Evolutionary conservation across 129 eudicot genomes (phyloP), one percentile per base, ranked within the genome.

Genomic region (sunflower (Helianthus annuus)): DNA sequence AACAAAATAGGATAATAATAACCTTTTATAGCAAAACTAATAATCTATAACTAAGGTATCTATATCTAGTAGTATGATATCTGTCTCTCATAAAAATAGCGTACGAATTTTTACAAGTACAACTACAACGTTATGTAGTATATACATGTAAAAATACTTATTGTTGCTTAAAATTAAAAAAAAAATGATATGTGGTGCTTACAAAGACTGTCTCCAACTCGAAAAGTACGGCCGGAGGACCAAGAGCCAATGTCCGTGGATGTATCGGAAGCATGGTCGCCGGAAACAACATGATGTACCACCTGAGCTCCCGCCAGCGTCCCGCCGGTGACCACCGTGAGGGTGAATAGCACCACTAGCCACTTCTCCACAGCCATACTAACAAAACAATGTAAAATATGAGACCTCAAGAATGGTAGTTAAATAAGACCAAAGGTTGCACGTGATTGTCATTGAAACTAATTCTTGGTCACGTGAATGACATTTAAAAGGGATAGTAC

Each of bases 191-290:
- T 14, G 22, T 56, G 6, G 58, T 57, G 27, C 80, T 76, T 68
- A 76, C 80, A 68, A 58, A 76, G 80, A 68, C 68, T 60, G 19
- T 76, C 80, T 46, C 80, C 80, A 48, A 76, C 75, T 17, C 75
- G 75, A 49, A 68, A 76, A 16, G 13, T 48, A 19, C 75, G 51
- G 61, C 69, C 75, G 46, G 80, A 76, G 13, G 80, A 34, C 80
- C 75, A 76, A 7, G 80, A 68, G 51, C 74, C 75, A 24, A 76
- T 40, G 48, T 68, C 70, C 8, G 64, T 69, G 69, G 70, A 19
- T 12, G 64, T 38, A 59, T 76, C 80, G 7, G 63, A 58, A 48
- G 54, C 29, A 48, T 54, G 80, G 53, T 69, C 75, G 68, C 63
- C 69, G 19, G 69, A 17, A 17, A 48, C 69, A 32, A 76, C 70